These are phyloP conservation scores for Oldenlandia corymbosa DNA, from an alignment of 257 asterid genomes.

Conservation along the genomic window DNA sequence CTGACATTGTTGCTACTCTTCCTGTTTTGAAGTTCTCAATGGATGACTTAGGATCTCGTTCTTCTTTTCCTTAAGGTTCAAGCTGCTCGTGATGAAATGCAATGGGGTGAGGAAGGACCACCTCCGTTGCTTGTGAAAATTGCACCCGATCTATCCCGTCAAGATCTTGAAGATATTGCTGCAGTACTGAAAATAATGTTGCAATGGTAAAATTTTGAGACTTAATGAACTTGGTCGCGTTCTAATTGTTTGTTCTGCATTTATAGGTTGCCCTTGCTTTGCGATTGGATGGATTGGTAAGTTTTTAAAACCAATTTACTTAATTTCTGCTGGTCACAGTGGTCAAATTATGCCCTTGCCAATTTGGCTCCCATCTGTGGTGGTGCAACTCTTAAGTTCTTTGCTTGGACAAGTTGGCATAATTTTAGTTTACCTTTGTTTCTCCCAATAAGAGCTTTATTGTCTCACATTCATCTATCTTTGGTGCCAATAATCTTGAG, in stretches of 20 bases:
- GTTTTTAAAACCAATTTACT: conserved; percentile 14
- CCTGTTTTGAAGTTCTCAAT: no score
- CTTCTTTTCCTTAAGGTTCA: conserved; percentile 49
- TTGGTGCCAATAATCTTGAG: neutral
- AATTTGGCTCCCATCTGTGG: neutral
- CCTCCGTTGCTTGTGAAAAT: conserved; percentile 95
- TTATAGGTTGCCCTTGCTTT: conserved; percentile 93
- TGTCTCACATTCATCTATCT: neutral
- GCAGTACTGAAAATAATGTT: conserved; percentile 38
- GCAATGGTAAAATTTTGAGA: neutral
- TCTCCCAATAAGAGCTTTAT: neutral
- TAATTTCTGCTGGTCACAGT: neutral
- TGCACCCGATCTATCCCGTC: conserved; percentile 92
- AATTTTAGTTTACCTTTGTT: neutral
- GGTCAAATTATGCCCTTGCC: neutral
- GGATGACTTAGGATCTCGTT: conserved; percentile 2
- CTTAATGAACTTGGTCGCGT: conserved; percentile 12
- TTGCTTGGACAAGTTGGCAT: neutral
- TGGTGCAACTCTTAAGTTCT: no score
- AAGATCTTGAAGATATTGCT: conserved; percentile 97
- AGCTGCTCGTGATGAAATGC: conserved; percentile 99
- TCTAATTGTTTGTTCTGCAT: conserved; percentile 20
- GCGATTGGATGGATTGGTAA: conserved; percentile 92
- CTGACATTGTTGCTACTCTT: neutral
- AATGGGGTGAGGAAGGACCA: conserved; percentile 99